phyloP scores from a whole-genome alignment of 2,329 filamentous ascomycete genomes.

The Penicillium italicum region DNA sequence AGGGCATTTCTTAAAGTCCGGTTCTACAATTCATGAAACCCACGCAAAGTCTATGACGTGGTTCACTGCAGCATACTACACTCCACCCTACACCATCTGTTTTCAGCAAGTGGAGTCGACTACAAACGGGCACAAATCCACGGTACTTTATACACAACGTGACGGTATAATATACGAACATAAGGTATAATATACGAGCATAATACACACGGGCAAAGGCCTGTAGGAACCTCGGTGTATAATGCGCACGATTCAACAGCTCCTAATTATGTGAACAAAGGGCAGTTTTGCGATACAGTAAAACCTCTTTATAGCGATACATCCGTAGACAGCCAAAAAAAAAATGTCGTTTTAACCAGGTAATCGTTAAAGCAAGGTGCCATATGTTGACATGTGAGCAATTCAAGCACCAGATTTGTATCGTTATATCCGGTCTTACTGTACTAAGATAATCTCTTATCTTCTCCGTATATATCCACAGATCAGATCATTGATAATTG shows the following conservation, averaged over 20 bases:
- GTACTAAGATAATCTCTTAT: neutral
- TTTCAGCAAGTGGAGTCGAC: constrained; percentile 4
- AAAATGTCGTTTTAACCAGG: too few species aligned
- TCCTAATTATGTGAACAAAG: neutral
- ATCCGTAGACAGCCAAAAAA: too few species aligned
- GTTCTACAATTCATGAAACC: neutral
- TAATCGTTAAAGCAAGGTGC: too few species aligned
- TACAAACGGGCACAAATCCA: neutral
- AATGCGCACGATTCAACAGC: neutral
- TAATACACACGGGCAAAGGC: neutral
- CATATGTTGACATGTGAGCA: too few species aligned
- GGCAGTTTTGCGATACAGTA: neutral
- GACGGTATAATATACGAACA: neutral
- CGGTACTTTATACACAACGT: neutral
- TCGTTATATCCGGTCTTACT: too few species aligned
- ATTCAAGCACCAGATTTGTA: too few species aligned
- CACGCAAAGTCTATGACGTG: constrained; percentile 14
- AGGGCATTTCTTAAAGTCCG: neutral
- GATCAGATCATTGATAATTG: neutral
- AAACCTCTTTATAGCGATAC: too few species aligned
- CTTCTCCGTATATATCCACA: neutral
- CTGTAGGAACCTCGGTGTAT: neutral
- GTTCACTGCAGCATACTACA: neutral
- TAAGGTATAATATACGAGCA: neutral
- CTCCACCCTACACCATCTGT: neutral